Conservation (phyloP, 305 asterid genomes). For the Solanum aculeatissimum region DNA sequence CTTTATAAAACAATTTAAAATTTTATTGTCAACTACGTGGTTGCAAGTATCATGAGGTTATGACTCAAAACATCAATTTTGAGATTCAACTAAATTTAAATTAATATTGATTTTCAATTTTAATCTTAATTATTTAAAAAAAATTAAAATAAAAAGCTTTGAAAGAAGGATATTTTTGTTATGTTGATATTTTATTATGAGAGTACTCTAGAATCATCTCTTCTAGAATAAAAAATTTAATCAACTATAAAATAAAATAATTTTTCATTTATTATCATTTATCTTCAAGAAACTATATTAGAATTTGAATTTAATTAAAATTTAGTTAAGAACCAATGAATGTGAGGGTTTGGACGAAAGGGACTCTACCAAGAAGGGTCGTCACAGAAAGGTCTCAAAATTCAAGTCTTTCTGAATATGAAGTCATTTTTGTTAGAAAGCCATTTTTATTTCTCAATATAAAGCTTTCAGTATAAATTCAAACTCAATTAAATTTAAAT, state of each 20-base stretch:
- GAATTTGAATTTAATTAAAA: not conserved
- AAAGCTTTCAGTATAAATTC: accelerated
- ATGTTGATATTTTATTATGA: not conserved
- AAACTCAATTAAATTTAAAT: not conserved
- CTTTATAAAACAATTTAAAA: not conserved
- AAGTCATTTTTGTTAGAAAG: accelerated
- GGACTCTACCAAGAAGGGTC: not conserved
- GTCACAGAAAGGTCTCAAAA: accelerated
- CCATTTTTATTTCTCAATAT: accelerated
- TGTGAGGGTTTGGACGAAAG: not conserved
- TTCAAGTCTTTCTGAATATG: accelerated
- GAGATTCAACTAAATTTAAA: not conserved
- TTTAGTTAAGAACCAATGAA: not conserved
- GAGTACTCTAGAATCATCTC: not conserved
- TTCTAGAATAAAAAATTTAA: not conserved
- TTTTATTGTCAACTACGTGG: not conserved
- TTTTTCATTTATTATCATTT: not conserved
- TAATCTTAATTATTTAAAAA: not conserved
- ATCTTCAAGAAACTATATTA: not conserved
- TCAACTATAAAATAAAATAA: not conserved
- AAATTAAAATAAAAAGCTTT: not conserved
- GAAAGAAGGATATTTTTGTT: not conserved
- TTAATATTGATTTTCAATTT: not conserved
- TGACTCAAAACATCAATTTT: not conserved
- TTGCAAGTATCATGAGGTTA: not conserved